phyloP scores from a whole-genome alignment of 306 rosid genomes.

The Prunus campanulata region DNA sequence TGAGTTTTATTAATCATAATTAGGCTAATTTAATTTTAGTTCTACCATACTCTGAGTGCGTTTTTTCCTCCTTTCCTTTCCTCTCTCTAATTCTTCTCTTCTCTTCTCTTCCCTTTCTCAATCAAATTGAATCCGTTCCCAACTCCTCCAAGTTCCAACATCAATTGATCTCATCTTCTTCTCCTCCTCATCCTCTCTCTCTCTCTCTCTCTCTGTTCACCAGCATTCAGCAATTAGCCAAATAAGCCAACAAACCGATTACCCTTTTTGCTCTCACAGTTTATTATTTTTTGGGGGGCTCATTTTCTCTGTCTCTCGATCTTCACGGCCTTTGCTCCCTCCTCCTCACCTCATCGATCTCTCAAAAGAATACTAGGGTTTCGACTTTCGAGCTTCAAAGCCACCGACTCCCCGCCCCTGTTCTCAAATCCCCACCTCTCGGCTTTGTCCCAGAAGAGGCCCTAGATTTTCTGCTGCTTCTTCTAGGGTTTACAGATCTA shows the following conservation, averaged over 20 bases:
- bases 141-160: no score
- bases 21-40: no score
- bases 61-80: no score
- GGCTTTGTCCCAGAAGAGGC: slow-evolving; percentile 5
- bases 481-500: slow-evolving; percentile 63
- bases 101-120: no score
- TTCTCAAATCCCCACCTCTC: slow-evolving; percentile 25
- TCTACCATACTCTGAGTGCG: no score
- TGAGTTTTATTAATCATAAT: no score
- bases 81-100: no score
- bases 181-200: neutral
- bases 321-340: slow-evolving; percentile 56
- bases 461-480: slow-evolving; percentile 28
- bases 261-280: slow-evolving; percentile 13
- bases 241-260: slow-evolving; percentile 1
- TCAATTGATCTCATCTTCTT: no score
- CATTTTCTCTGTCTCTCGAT: slow-evolving; percentile 42
- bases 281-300: slow-evolving; percentile 11
- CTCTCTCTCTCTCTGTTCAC: neutral
- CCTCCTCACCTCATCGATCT: slow-evolving; percentile 44
- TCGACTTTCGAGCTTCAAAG: slow-evolving; percentile 44
- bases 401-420: slow-evolving; percentile 6
- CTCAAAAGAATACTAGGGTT: slow-evolving; percentile 76
- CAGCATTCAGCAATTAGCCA: slow-evolving; percentile 23
- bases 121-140: no score